phyloP scores from a whole-genome alignment of 192 early-diverging fungal genomes.

The Helicostylum pulchrum region DNA sequence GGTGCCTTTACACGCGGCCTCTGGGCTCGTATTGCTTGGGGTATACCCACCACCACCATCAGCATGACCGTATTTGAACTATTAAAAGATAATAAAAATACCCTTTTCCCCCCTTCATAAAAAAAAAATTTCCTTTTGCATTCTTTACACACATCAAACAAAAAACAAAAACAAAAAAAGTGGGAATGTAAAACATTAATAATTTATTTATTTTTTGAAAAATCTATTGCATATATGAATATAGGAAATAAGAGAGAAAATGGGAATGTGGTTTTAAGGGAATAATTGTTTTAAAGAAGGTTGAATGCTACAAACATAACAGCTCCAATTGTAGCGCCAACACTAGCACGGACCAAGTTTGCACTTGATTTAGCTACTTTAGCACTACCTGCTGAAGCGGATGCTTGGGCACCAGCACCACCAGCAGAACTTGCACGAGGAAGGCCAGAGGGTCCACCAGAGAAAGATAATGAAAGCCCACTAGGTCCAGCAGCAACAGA shows the following conservation, averaged over 20 bases:
- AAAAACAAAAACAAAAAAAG: too few species aligned
- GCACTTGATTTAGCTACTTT: conserved; percentile 9
- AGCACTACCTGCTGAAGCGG: not conserved
- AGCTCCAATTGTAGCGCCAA: conserved; percentile 6
- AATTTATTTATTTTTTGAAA: too few species aligned
- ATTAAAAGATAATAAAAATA: conserved; percentile 6
- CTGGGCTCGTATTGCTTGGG: conserved; percentile 64
- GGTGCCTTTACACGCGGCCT: conserved; percentile 65
- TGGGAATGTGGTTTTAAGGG: not conserved
- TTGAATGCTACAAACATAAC: not conserved
- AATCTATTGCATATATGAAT: not conserved
- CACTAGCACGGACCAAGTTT: not conserved
- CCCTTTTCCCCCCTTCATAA: too few species aligned
- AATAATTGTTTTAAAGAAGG: conserved; percentile 7
- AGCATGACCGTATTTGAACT: conserved; percentile 71
- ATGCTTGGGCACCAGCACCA: not conserved
- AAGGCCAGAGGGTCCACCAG: not conserved
- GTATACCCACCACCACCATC: conserved; percentile 65
- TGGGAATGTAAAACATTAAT: too few species aligned
- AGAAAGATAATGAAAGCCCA: not conserved
- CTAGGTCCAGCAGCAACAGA: not conserved
- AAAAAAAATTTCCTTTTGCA: too few species aligned
- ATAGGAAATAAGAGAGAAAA: not conserved
- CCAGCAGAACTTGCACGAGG: not conserved
- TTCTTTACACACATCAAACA: too few species aligned